Base-by-base conservation (phyloP, 2,329 filamentous ascomycete genomes). In the Colletotrichum sp. region DNA sequence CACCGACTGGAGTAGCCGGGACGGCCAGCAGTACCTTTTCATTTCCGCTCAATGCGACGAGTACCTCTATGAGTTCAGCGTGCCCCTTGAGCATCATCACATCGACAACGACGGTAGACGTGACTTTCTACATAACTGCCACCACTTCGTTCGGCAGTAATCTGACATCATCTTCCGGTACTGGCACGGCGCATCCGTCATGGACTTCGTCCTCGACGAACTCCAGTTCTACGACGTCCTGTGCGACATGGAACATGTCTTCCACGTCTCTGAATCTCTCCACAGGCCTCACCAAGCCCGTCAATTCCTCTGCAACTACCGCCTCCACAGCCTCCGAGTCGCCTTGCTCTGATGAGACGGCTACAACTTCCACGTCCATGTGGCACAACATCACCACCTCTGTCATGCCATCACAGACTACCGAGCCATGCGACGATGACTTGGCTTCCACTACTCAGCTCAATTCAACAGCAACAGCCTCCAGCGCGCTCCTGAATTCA, bases 101-200 rank as follows among this genome's bases (percentile, higher is more conserved):
- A 66, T 81, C 81, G 15, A 84, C 81, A 4, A 80, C 78, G 34
- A 85, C 82, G 5, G 68, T 84, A 9, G 84, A 85, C 30, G 78
- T 82, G 9, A 83, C 81, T 8, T 79, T 83, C 36, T 82, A 80
- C 52, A 77, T 84, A 18, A 84, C 84, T 13, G 80, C 81, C 34
- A 79, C 81, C 3, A 77, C 82, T 36, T 77, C 80, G 24, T 69
- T 74, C 30, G 72, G 73, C 18, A 26, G 44, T 26, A 75, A 75
- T 30, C n/a, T 65, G 9, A 75, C 73, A 13, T 74, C 72, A 16
- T 68, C 32, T 13, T 52, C 22, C 12, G 44, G 39, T 18, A 59
- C 70, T 13, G 64, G 57, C 12, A 57, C 73, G 24, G 12, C 16
- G 16, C 28, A 36, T 9, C 26, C 59, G 5, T 18, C 48, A 10